Base-by-base conservation (phyloP, 306 rosid species). In the Pyrus betulifolia region DNA sequence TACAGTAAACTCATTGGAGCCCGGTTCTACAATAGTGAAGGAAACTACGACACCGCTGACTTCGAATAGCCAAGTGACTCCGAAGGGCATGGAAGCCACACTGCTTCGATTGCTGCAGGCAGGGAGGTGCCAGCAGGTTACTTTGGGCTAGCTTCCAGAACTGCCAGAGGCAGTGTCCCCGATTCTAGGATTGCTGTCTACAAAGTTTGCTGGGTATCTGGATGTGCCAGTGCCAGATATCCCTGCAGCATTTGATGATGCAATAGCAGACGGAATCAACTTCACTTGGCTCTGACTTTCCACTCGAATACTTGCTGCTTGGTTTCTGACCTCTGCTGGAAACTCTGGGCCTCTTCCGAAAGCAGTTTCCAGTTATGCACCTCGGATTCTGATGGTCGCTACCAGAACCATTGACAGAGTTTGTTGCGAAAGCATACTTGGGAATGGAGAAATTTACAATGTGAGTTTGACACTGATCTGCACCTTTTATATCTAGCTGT, bases 81-180 rank as follows among this genome's bases (percentile, higher is more conserved):
- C 51, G 7, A 27, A 14, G 87, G 82, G 15, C 77, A 84, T 63
- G 84, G 84, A 72, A 76, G 64, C 54, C 84, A 80, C 59, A 76
- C 84, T 4, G 80, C 87, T 40, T 84, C 80, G 4, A 84, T 70
- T 6, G 87, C 84, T 19, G 82, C 84, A 5, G 87, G 84, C 35
- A n/a, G 82, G 27, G 74, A 76, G 66, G 80, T 84, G 27, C 66
- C 65, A 21, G 54, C 84, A 3, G 80, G 74, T 69, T 80, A 67
- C 79, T 76, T 14, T 25, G 87, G 87, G 12, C 73, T 84, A n/a
- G 84, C 82, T 11, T 10, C 40, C 33, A 77, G 87, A 66, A 76
- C 84, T 4, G 77, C 79, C 12, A 72, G 71, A 73, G 82, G 87
- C 23, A 79, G 87, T 21, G 71, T 61, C 35, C 87, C 84, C 8